Conservation (phyloP, 2,329 filamentous ascomycete genomes). For the Arthrobotrys conoides region DNA sequence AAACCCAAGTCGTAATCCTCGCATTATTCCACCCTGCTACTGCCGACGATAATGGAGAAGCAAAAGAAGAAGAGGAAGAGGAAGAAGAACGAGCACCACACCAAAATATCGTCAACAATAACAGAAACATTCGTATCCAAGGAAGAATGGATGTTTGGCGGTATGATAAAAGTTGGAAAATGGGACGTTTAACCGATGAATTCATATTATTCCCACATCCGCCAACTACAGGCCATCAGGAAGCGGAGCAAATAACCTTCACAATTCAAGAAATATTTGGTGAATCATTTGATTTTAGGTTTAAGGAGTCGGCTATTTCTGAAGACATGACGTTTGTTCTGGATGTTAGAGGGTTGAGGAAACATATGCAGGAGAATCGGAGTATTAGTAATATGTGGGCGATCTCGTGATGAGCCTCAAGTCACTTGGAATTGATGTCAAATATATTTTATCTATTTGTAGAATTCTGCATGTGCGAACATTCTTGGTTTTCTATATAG, state of each 20-base stretch:
- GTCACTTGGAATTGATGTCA: too few species aligned
- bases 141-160: constrained; percentile 35
- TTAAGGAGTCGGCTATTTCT: neutral
- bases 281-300: neutral
- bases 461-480: too few species aligned
- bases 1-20: constrained; percentile 9
- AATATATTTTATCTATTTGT: too few species aligned
- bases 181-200: constrained; percentile 6
- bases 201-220: constrained; percentile 23
- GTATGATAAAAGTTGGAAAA: neutral
- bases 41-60: neutral
- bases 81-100: neutral
- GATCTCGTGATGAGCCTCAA: too few species aligned
- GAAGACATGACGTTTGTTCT: constrained; percentile 7
- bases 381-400: too few species aligned
- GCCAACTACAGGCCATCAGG: neutral
- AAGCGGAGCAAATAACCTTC: constrained; percentile 12
- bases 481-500: too few species aligned
- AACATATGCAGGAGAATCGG: neutral
- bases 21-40: neutral
- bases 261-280: constrained; percentile 16
- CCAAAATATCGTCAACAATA: neutral
- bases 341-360: neutral
- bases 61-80: neutral
- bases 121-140: neutral